Percentiles rank a stretch among this genome's conserved stretches.
Conservation (phyloP, 2,329 filamentous ascomycete genomes). For the Penicillium sp. region DNA sequence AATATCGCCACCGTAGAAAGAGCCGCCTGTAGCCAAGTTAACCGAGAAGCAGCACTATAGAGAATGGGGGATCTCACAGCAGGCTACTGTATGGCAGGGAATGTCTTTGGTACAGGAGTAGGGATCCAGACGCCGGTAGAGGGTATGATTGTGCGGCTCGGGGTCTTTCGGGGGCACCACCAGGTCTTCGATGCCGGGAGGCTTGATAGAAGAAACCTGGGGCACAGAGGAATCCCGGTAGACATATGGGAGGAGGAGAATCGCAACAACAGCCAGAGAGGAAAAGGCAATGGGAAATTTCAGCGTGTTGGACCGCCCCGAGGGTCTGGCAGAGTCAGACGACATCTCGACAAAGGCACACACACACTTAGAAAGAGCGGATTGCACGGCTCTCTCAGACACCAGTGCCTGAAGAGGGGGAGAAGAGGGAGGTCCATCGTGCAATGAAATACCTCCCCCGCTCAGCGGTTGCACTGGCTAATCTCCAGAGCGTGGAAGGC, state of each 20-base stretch:
- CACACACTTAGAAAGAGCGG: too few species aligned
- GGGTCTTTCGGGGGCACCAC: neutral
- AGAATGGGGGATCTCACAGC: neutral
- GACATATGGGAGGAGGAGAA: slow-evolving; percentile 3
- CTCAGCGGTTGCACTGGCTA: neutral
- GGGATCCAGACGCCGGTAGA: neutral
- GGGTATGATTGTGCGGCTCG: slow-evolving; percentile 1
- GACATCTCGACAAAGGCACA: too few species aligned
- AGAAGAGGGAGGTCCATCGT: too few species aligned
- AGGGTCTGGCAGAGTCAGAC: neutral
- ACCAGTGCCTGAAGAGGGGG: too few species aligned
- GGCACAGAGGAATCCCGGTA: neutral
- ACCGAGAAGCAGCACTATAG: neutral
- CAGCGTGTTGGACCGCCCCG: slow-evolving; percentile 1
- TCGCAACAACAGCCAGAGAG: neutral
- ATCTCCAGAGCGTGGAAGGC: neutral
- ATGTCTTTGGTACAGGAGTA: slow-evolving; percentile 1
- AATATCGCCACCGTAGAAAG: neutral
- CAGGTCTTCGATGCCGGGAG: neutral
- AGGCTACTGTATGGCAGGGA: neutral
- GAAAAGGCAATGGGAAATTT: slow-evolving; percentile 7
- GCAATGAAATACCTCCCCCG: neutral
- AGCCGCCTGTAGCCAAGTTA: neutral
- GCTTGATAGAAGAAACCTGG: neutral
- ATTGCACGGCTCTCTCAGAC: too few species aligned